Conservation (phyloP, 495 filamentous ascomycete species). For the Neurospora sp. region DNA sequence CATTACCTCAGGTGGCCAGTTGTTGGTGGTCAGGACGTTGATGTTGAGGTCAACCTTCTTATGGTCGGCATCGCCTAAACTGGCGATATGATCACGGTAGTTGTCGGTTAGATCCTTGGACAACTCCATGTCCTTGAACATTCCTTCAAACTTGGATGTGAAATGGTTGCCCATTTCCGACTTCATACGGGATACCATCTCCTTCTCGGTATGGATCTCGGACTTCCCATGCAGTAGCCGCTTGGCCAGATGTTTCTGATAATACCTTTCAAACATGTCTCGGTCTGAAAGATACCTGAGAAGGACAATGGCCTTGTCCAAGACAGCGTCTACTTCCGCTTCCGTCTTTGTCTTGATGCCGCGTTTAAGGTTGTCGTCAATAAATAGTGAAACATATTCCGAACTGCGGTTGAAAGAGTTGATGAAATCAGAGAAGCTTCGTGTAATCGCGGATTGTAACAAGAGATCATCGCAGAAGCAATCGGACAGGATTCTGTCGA, state of each 20-base stretch:
- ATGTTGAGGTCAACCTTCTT: constrained; percentile 69
- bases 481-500: constrained; percentile 61
- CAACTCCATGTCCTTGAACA: constrained; percentile 96
- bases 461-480: constrained; percentile 68
- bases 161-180: constrained; percentile 90
- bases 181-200: constrained; percentile 96
- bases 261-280: constrained; percentile 94
- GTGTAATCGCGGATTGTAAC: constrained; percentile 69
- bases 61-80: constrained; percentile 52
- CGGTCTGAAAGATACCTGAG: constrained; percentile 83
- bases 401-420: constrained; percentile 74
- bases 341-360: constrained; percentile 91
- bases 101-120: constrained; percentile 73
- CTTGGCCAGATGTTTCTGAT: constrained; percentile 91
- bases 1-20: constrained; percentile 89
- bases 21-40: constrained; percentile 81
- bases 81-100: constrained; percentile 60
- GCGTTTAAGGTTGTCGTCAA: constrained; percentile 92
- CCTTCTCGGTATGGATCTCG: constrained; percentile 77
- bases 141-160: constrained; percentile 83
- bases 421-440: constrained; percentile 83
- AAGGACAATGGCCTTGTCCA: constrained; percentile 84
- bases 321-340: constrained; percentile 69
- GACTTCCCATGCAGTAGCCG: constrained; percentile 79
- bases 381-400: constrained; percentile 92